These are phyloP conservation scores for Salix arbutifolia DNA, from an alignment of 345 rosid genomes.

Conservation along the genomic window DNA sequence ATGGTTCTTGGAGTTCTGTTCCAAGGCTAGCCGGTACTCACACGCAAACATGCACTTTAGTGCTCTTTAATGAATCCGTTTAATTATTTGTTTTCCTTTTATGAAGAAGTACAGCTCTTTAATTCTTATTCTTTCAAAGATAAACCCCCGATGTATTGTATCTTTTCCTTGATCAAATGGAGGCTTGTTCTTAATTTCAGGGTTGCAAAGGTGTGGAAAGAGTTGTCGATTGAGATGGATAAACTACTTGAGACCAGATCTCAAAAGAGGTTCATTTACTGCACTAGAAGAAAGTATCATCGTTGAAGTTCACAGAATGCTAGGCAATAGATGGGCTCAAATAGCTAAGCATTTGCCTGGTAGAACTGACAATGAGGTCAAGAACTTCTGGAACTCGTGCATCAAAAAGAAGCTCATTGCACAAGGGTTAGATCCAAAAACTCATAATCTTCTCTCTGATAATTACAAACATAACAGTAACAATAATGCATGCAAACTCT, in stretches of 20 bases:
- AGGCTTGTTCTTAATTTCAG: conserved; percentile 12
- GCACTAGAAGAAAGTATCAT: conserved; percentile 51
- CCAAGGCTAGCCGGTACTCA: conserved; percentile 47
- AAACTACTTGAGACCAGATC: conserved; percentile 61
- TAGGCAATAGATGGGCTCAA: conserved; percentile 69
- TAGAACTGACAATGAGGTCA: conserved; percentile 59
- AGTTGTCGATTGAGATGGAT: conserved; percentile 67
- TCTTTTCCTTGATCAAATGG: neutral
- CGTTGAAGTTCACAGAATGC: conserved; percentile 44
- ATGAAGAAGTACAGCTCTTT: neutral
- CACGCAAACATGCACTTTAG: neutral
- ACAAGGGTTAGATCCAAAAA: conserved; percentile 53
- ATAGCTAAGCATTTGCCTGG: conserved; percentile 68
- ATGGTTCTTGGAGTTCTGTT: conserved; percentile 60
- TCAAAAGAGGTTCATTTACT: conserved; percentile 50
- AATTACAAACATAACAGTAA: neutral
- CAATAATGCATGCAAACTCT: conserved; percentile 1
- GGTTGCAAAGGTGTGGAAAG: conserved; percentile 62
- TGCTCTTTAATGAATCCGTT: neutral
- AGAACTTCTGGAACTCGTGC: conserved; percentile 63
- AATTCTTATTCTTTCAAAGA: too few species aligned
- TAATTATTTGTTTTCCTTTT: neutral
- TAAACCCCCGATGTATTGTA: neutral
- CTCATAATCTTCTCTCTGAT: conserved; percentile 42
- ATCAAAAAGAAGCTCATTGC: conserved; percentile 63